Evolutionary conservation across 2,329 filamentous ascomycete species (phyloP).

Genomic region (Claviceps fusiformis): DNA sequence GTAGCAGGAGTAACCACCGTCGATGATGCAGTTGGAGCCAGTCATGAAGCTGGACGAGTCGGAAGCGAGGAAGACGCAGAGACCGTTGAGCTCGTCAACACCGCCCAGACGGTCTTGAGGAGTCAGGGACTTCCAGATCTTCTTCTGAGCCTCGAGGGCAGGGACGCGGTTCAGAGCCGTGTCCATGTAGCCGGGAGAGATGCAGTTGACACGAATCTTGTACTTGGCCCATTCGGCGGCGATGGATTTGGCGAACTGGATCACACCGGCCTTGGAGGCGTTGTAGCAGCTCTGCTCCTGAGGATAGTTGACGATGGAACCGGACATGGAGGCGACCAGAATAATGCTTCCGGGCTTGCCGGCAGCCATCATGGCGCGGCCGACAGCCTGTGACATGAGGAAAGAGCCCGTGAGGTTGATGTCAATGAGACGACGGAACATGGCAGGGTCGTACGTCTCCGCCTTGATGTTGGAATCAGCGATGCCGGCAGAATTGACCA

Average conservation of each 20-base stretch:
- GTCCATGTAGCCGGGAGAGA: slow-evolving; percentile 79
- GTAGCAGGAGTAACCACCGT: slow-evolving; percentile 55
- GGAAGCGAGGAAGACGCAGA: slow-evolving; percentile 62
- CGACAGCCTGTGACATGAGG: slow-evolving; percentile 61
- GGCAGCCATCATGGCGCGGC: slow-evolving; percentile 58
- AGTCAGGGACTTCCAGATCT: slow-evolving; percentile 62
- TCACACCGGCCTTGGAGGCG: slow-evolving; percentile 67
- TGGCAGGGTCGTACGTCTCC: slow-evolving; percentile 60
- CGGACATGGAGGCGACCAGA: slow-evolving; percentile 69
- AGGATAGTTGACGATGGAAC: slow-evolving; percentile 73
- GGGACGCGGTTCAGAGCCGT: slow-evolving; percentile 68
- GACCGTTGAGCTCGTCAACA: slow-evolving; percentile 64
- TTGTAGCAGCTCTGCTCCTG: slow-evolving; percentile 78
- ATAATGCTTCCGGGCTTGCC: slow-evolving; percentile 60
- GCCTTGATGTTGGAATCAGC: slow-evolving; percentile 76
- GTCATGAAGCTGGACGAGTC: slow-evolving; percentile 68
- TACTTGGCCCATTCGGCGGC: slow-evolving; percentile 77
- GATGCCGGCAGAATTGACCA: slow-evolving; percentile 72
- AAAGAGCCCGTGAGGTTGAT: slow-evolving; percentile 74
- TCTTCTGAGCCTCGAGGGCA: slow-evolving; percentile 67
- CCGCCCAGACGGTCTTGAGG: slow-evolving; percentile 60
- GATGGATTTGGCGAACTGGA: slow-evolving; percentile 67
- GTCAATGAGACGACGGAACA: slow-evolving; percentile 67
- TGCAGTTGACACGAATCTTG: slow-evolving; percentile 70
- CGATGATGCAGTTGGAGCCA: slow-evolving; percentile 58